Base-by-base conservation (phyloP, 768 basidiomycete species). In the Artomyces pyxidatus region DNA sequence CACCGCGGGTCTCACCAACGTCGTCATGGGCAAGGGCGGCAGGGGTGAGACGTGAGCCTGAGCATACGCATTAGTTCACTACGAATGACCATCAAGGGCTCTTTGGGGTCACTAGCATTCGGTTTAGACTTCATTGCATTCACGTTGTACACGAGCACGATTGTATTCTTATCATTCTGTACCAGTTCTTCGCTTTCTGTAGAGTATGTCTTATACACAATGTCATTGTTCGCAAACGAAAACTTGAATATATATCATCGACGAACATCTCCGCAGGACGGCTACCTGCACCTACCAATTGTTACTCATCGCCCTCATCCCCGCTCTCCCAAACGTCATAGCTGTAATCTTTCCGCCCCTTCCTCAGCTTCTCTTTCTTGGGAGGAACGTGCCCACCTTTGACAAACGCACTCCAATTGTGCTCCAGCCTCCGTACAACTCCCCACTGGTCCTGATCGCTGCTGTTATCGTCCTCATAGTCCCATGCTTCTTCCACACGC, bases 401-500 rank as follows among this genome's bases (percentile, higher is more conserved):
- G 48, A 65, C 69, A 61, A 91, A 91, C 27, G 61, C 57, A 29
- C 67, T 59, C 87, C 88, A 94, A 52, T 94, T 94, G 48, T 67
- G 66, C 63, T 85, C 75, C 47, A 94, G 61, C 46, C 72, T 73
- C 35, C 76, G 70, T 28, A 92, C 83, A 19, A 66, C 80, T 28
- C 88, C 90, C 77, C 80, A 81, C 55, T 2, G 63, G 60, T 4
- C 70, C 40, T n/a, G 45, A 30, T 26, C 27, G n/a, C 42, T 65
- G 6, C 51, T 48, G 7, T 55, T 50, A 12, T 59, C 55, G 29
- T 64, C 65, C 76, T 84, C 87, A 4, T 68, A 68, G 1, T 70
- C 68, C 53, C 56, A 55, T 9, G 7, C 8, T 3, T 55, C 50
- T 62, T 95, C 92, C 14, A 90, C 59, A 3, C 61, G 57, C 91